Base-by-base conservation (phyloP, 768 basidiomycete species). In the Russula brevipes region DNA sequence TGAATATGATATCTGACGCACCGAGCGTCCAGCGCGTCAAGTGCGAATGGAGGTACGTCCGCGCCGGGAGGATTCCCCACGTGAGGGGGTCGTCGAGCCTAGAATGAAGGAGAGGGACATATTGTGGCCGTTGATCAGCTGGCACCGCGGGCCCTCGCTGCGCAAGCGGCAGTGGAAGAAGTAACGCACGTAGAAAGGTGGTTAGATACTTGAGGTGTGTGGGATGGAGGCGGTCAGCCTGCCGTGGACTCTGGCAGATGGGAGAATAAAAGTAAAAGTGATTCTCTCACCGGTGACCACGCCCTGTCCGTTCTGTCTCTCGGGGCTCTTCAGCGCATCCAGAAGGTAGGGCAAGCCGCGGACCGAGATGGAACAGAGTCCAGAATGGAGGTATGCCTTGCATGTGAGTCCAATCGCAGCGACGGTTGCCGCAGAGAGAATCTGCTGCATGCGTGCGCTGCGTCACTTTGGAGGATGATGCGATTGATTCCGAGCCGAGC, bases 1-100 rank as follows among this genome's bases (percentile, higher is more conserved):
- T 97, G 74, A 97, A 98, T 80, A 96, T 87, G 71, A 98, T 85
- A 61, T 98, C 95, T 7, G 89, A 87, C 10, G 93, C 93, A 41
- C 95, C 95, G 30, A 97, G 81, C 5, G 91, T 87, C 94, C 95
- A 98, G 54, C 95, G 81, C n/a, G 79, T 89, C 55, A 80, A 84
- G 36, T 77, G 76, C 10, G 87, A 74, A 56, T 75, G 76, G 30
- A 86, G 75, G 71, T 86, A 91, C 66, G 79, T 84, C 42, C 76
- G 73, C 30, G 81, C 70, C 0, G 94, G 93, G 54, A 94, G 84
- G 17, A 89, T 76, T 4, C 93, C 93, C 95, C 95, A 98, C n/a
- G 80, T 80, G 51, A 94, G 72, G 2, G 91, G 90, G 69, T 92
- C 91, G 70, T 94, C 91, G 56, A 91, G 78, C 24, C 89, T 94